Conservation (phyloP, 2,329 filamentous ascomycete species). For the Mariannaea sp. region DNA sequence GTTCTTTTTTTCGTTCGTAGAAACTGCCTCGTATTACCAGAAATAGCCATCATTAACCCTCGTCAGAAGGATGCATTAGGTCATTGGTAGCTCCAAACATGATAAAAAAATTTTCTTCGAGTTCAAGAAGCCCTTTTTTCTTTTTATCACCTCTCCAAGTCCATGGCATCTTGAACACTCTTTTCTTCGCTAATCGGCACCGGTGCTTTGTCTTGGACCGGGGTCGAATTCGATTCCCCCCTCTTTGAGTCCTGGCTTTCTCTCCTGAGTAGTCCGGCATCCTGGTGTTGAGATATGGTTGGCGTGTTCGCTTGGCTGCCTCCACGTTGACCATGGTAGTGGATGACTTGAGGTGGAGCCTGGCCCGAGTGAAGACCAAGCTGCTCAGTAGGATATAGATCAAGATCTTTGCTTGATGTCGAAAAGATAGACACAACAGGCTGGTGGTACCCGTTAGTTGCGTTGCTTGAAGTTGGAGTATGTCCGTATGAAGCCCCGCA, state of each 20-base stretch:
- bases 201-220: conserved; percentile 44
- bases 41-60: conserved; percentile 2
- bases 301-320: conserved; percentile 70
- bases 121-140: conserved; percentile 21
- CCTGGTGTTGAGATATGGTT: conserved; percentile 58
- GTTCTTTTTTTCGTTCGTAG: no score
- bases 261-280: conserved; percentile 51
- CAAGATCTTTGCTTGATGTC: conserved; percentile 71
- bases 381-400: conserved; percentile 69
- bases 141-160: conserved; percentile 39
- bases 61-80: conserved; percentile 32
- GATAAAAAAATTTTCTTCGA: conserved; percentile 31
- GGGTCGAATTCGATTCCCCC: conserved; percentile 44
- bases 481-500: conserved; percentile 51
- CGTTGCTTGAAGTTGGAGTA: conserved; percentile 50
- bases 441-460: conserved; percentile 68
- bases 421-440: conserved; percentile 72
- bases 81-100: conserved; percentile 36
- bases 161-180: conserved; percentile 25
- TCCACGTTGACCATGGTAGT: conserved; percentile 70
- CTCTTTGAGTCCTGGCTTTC: conserved; percentile 56
- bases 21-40: conserved; percentile 18
- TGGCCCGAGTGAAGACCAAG: conserved; percentile 66
- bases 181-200: conserved; percentile 25
- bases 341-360: conserved; percentile 67